Evolutionary conservation across 805 yeast species (phyloP).

Genomic region (Diddensiella santjacobensis): DNA sequence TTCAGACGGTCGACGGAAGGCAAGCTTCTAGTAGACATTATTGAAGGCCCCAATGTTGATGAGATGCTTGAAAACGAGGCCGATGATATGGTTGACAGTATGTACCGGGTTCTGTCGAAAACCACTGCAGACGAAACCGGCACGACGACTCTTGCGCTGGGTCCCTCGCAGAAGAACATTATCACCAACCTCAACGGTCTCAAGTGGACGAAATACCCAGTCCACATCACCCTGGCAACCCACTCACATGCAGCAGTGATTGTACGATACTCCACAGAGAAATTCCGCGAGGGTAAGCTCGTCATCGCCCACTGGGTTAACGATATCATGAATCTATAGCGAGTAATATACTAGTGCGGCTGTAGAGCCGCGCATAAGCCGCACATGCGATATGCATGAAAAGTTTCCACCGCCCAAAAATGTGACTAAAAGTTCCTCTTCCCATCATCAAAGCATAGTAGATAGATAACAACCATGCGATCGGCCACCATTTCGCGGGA

Average conservation of each 20-base stretch:
- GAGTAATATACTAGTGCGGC: too few species aligned
- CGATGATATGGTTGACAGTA: constrained; percentile 54
- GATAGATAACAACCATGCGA: constrained; percentile 25
- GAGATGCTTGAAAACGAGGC: constrained; percentile 54
- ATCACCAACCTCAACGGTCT: constrained; percentile 54
- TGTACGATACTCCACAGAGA: constrained; percentile 53
- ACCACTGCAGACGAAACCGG: constrained; percentile 1
- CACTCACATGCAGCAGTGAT: constrained; percentile 82
- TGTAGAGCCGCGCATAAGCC: too few species aligned
- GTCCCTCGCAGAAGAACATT: constrained; percentile 45
- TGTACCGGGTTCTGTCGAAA: constrained; percentile 22
- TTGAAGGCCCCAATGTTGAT: constrained; percentile 26
- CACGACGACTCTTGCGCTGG: constrained; percentile 8
- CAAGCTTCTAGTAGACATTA: constrained; percentile 8
- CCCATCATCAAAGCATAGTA: neutral
- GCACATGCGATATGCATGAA: too few species aligned
- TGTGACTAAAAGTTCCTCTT: neutral
- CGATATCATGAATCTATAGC: constrained; percentile 28
- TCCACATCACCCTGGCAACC: constrained; percentile 60
- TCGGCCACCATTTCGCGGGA: constrained; percentile 55
- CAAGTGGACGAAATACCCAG: constrained; percentile 67
- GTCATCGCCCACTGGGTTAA: constrained; percentile 64
- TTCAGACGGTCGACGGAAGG: constrained; percentile 8
- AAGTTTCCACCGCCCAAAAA: neutral
- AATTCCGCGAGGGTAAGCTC: constrained; percentile 64